These are phyloP conservation scores for Zymoseptoria ardabiliae DNA, from an alignment of 2,329 filamentous ascomycete species.

Conservation along the genomic window DNA sequence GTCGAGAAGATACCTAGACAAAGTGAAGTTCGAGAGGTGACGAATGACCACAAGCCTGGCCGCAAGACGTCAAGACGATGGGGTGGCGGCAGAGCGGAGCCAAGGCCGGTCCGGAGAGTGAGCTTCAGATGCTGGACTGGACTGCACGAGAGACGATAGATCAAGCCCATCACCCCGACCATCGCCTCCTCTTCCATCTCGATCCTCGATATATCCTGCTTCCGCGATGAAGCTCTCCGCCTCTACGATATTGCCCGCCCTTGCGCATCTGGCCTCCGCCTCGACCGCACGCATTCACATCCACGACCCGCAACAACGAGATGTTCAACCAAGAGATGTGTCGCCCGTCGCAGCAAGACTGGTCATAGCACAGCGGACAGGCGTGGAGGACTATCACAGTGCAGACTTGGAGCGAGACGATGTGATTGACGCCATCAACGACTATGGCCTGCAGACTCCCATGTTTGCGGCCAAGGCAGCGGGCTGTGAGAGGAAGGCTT, in stretches of 20 bases:
- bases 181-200: conserved; percentile 1
- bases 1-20: neutral
- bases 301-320: conserved; percentile 26
- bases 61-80: conserved; percentile 4
- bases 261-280: conserved; percentile 26
- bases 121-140: neutral
- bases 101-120: neutral
- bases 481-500: conserved; percentile 12
- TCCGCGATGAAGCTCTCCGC: conserved; percentile 41
- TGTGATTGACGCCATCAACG: conserved; percentile 41
- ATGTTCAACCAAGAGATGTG: neutral
- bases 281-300: conserved; percentile 32
- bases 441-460: conserved; percentile 35
- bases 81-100: neutral
- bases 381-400: conserved; percentile 43
- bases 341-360: conserved; percentile 40
- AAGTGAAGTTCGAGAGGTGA: conserved; percentile 1
- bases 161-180: conserved; percentile 1
- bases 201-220: neutral
- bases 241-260: conserved; percentile 33
- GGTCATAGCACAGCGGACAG: conserved; percentile 45
- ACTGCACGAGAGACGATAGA: neutral
- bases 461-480: conserved; percentile 32
- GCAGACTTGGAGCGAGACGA: conserved; percentile 35
- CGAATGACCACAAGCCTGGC: neutral